These are phyloP conservation scores for Leishmania aethiopica DNA, from an alignment of 208 protist genomes.

Conservation along the genomic window DNA sequence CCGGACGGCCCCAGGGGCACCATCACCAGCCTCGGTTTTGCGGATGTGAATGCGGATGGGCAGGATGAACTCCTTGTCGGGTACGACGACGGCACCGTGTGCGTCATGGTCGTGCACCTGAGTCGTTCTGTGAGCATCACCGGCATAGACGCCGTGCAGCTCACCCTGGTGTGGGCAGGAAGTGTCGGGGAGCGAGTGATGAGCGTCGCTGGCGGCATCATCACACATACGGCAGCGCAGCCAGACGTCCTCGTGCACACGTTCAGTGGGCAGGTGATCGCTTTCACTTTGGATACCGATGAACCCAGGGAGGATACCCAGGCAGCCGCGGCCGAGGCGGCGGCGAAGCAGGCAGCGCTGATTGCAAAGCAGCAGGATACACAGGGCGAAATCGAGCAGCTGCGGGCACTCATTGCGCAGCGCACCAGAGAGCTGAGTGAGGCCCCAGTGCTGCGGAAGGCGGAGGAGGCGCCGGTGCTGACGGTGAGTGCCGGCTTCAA, in stretches of 20 bases:
- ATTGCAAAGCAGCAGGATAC: slow-evolving; percentile 39
- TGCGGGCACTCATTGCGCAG: slow-evolving; percentile 44
- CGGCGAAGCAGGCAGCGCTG: slow-evolving; percentile 26
- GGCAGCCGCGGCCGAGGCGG: slow-evolving; percentile 24
- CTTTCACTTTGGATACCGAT: slow-evolving; percentile 60
- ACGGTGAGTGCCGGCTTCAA: slow-evolving; percentile 76
- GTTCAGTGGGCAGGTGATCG: slow-evolving; percentile 74
- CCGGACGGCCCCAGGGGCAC: slow-evolving; percentile 21
- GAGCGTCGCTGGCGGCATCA: slow-evolving; percentile 62
- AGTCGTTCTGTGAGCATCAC: not conserved
- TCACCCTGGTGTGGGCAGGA: slow-evolving; percentile 48
- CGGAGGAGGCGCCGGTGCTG: slow-evolving; percentile 31
- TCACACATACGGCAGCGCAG: slow-evolving; percentile 43
- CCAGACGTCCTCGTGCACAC: slow-evolving; percentile 77
- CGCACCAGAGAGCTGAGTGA: slow-evolving; percentile 44
- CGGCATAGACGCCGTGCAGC: slow-evolving; percentile 19
- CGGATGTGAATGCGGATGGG: slow-evolving; percentile 71
- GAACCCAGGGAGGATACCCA: slow-evolving; percentile 16
- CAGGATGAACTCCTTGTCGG: slow-evolving; percentile 77
- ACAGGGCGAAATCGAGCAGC: slow-evolving; percentile 43
- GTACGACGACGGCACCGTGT: slow-evolving; percentile 75
- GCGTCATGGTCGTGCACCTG: slow-evolving; percentile 49
- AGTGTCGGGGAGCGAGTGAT: slow-evolving; percentile 62
- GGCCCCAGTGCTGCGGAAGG: slow-evolving; percentile 22
- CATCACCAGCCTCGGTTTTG: slow-evolving; percentile 54